phyloP scores from a whole-genome alignment of 2,329 filamentous ascomycete genomes.

The Sclerotinia nivalis region DNA sequence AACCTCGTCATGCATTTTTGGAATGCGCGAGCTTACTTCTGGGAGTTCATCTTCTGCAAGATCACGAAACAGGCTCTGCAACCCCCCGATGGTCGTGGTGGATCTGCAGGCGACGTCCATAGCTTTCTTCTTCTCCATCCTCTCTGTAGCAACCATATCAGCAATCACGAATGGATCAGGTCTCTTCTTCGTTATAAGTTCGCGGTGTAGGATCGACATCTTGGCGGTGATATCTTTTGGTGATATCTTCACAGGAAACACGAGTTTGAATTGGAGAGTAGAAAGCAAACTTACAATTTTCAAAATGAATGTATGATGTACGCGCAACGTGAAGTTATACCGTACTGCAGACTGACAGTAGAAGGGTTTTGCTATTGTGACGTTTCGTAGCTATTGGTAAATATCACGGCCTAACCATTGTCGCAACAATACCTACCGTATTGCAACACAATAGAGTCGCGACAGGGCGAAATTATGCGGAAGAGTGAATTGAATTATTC shows the following conservation, averaged over 20 bases:
- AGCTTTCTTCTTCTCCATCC: slow-evolving; percentile 17
- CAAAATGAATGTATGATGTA: neutral
- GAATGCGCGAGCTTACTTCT: slow-evolving; percentile 18
- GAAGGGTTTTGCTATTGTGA: slow-evolving; percentile 17
- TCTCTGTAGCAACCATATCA: slow-evolving; percentile 1
- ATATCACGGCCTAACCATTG: slow-evolving; percentile 36
- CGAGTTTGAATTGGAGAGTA: neutral
- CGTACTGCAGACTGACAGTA: neutral
- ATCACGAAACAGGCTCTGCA: slow-evolving; percentile 10
- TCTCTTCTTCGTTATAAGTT: neutral
- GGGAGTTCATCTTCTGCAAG: slow-evolving; percentile 21
- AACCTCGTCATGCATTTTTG: neutral
- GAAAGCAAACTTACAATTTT: slow-evolving; percentile 2
- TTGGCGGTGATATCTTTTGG: neutral
- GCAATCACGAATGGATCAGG: slow-evolving; percentile 3
- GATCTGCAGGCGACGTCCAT: slow-evolving; percentile 7
- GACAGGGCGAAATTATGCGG: slow-evolving; percentile 9
- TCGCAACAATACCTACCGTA: slow-evolving; percentile 31
- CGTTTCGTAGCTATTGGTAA: slow-evolving; percentile 26
- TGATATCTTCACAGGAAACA: neutral
- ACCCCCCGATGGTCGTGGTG: slow-evolving; percentile 11
- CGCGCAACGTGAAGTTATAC: slow-evolving; percentile 11
- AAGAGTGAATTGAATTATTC: slow-evolving; percentile 9
- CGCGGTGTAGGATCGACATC: slow-evolving; percentile 10
- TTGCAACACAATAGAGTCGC: slow-evolving; percentile 22